Conservation (phyloP, 768 basidiomycete genomes). For the Collybia mongolica region DNA sequence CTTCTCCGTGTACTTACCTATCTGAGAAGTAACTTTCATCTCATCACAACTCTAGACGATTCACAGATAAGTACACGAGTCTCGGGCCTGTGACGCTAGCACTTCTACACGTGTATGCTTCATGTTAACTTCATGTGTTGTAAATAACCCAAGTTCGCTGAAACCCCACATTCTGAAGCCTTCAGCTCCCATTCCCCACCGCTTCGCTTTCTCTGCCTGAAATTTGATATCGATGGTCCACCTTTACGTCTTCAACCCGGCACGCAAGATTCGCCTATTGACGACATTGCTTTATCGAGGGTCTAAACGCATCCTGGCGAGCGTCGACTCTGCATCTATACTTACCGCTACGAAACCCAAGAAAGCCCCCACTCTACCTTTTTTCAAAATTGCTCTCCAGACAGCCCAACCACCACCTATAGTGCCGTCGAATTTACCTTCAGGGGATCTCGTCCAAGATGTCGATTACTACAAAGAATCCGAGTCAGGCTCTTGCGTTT, state of each 20-base stretch:
- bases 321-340: conserved; percentile 8
- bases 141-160: conserved; percentile 12
- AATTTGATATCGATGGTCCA: conserved; percentile 30
- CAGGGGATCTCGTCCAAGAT: conserved; percentile 24
- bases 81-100: conserved; percentile 5
- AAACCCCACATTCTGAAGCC: conserved; percentile 12
- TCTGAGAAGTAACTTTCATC: too few relatives aligned
- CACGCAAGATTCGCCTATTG: conserved; percentile 34
- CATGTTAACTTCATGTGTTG: conserved; percentile 31
- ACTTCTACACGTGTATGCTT: conserved; percentile 33
- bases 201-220: conserved; percentile 9
- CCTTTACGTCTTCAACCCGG: conserved; percentile 34
- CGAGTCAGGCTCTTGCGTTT: conserved; percentile 54
- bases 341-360: conserved; percentile 12
- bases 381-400: conserved; percentile 8
- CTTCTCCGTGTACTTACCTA: too few relatives aligned
- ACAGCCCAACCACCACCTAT: neutral
- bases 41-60: too few relatives aligned
- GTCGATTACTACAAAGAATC: conserved; percentile 29
- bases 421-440: neutral
- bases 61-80: conserved; percentile 11
- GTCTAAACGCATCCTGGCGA: conserved; percentile 28
- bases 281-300: conserved; percentile 27
- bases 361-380: conserved; percentile 8
- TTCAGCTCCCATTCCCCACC: conserved; percentile 10